phyloP scores from a whole-genome alignment of 257 asterid genomes.

The Dorcoceras hygrometricum region DNA sequence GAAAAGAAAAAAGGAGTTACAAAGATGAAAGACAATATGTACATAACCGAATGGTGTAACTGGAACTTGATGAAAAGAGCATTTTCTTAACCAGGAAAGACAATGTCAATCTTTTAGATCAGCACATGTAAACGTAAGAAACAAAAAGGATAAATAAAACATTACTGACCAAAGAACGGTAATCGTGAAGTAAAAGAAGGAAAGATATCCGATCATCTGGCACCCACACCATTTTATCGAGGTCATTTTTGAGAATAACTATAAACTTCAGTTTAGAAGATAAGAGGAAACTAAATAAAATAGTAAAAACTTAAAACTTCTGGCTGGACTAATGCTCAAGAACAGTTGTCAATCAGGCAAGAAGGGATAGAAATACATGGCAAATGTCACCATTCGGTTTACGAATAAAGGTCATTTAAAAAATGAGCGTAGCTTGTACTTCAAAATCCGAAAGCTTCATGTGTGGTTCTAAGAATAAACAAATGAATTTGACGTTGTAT shows the following conservation, averaged over 20 bases:
- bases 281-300: not conserved
- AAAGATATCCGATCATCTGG: not conserved
- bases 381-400: not conserved
- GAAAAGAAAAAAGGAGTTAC: not conserved
- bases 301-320: not conserved
- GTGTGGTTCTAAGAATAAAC: not conserved
- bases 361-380: not conserved
- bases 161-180: slow-evolving; percentile 5
- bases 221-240: not conserved
- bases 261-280: slow-evolving; percentile 1
- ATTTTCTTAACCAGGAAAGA: not conserved
- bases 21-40: no score
- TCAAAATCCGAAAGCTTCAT: not conserved
- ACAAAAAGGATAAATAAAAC: slow-evolving; percentile 13
- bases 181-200: not conserved
- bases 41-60: not conserved
- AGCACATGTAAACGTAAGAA: not conserved
- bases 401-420: not conserved
- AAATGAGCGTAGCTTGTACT: not conserved
- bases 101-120: not conserved
- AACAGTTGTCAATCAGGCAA: not conserved
- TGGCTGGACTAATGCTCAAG: not conserved
- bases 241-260: slow-evolving; percentile 6
- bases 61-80: slow-evolving; percentile 1
- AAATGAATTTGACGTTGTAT: not conserved